phyloP scores from a whole-genome alignment of 208 protist species.

The Crithidia acanthocephali region DNA sequence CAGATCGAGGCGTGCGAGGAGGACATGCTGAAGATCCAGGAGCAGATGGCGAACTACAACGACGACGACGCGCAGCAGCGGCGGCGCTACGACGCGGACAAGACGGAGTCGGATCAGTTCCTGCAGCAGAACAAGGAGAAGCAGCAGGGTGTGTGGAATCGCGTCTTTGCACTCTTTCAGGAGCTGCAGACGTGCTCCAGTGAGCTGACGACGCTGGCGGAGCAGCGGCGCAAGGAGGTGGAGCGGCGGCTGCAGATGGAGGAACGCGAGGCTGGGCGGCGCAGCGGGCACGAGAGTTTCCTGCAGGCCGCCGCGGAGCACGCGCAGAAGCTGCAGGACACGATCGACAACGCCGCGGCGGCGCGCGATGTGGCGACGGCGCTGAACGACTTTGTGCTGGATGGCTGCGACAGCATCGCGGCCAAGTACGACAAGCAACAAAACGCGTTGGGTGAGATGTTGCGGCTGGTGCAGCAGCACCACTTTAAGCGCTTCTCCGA shows the following conservation, averaged over 20 bases:
- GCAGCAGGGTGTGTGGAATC: conserved; percentile 91
- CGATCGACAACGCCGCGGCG: conserved; percentile 81
- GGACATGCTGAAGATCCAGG: conserved; percentile 82
- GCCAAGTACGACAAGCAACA: conserved; percentile 90
- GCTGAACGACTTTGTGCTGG: conserved; percentile 91
- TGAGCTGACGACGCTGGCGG: conserved; percentile 69
- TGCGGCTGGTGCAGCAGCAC: conserved; percentile 82
- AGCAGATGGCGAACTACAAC: conserved; percentile 89
- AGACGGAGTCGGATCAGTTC: conserved; percentile 72
- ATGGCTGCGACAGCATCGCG: conserved; percentile 88
- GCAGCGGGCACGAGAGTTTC: conserved; percentile 84
- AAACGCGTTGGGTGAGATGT: conserved; percentile 76
- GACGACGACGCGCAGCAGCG: conserved; percentile 82
- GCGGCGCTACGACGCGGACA: conserved; percentile 82
- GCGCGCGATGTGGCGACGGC: conserved; percentile 74
- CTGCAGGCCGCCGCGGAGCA: conserved; percentile 72
- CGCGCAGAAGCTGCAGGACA: conserved; percentile 76
- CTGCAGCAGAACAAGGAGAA: conserved; percentile 91
- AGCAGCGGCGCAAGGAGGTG: conserved; percentile 74
- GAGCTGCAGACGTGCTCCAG: conserved; percentile 72
- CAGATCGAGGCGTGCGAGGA: conserved; percentile 91
- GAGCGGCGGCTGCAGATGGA: conserved; percentile 81
- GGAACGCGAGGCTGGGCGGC: conserved; percentile 82
- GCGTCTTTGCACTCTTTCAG: conserved; percentile 77
- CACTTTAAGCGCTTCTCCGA: conserved; percentile 90